Base-by-base conservation (phyloP, 495 filamentous ascomycete species). In the Cryomyces minteri region DNA sequence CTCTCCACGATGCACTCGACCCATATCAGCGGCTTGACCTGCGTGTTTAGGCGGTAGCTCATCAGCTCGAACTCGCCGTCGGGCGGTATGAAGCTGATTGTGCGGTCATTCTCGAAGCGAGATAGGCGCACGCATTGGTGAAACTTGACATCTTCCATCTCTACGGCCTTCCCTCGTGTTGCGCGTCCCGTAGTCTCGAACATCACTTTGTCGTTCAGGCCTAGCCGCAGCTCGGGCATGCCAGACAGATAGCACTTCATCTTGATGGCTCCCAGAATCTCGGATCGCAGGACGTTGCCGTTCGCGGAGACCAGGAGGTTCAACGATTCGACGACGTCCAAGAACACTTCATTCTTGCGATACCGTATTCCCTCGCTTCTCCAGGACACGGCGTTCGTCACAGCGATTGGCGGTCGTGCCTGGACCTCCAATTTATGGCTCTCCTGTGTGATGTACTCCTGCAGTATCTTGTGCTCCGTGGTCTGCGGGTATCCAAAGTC, bases 131-230 rank as follows among this genome's bases (percentile, higher is more conserved):
- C 92, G 63, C 92, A 99, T 60, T 99, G 92, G 65, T 99, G 92
- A 64, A 99, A 99, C 58, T 96, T 99, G 58, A 99, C 92, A 51
- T 99, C 92, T 62, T 99, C 92, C 92, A 99, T 99, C 64, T 99
- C 92, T 44, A 99, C 88, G 8, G 90, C 84, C 64, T 99, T 99
- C 42, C 92, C 92, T 58, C 92, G 67, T 43, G 87, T 94, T 6
- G 92, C 87, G 44, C 92, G 73, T 10, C 92, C 92, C 6, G 92
- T 99, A 31, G 85, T 90, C 67, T 99, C 92, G 58, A 99, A 99
- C 92, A 99, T 99, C 54, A 84, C 92, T 62, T 99, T 99, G 65
- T 99, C 92, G 68, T 99, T 99, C 53, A 99, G 62, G 0, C 92
- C 92, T 38, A 99, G 62, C 41, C 92, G 82, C 53, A 99, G 66